Evolutionary conservation across 257 asterid species (phyloP).

Genomic region (Avicennia marina): DNA sequence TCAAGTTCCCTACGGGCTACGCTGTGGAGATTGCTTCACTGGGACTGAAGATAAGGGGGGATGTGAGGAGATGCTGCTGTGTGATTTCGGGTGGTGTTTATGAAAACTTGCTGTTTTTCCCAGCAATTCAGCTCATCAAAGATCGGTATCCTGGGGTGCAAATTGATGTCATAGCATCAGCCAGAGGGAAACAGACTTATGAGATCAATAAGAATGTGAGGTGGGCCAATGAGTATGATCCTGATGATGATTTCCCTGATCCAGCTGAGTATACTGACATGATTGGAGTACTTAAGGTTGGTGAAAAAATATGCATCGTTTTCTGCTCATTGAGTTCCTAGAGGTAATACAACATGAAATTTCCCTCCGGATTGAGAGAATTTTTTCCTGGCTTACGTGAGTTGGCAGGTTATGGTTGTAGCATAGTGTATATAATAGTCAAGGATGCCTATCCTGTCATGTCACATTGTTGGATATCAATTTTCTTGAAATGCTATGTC

Average conservation of each 20-base stretch:
- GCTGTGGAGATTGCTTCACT: conserved; percentile 70
- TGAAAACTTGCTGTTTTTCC: conserved; percentile 71
- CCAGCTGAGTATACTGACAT: conserved; percentile 71
- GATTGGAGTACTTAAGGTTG: conserved; percentile 74
- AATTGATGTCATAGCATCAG: conserved; percentile 53
- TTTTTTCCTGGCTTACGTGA: no score
- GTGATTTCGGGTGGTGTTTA: conserved; percentile 79
- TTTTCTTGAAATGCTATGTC: no score
- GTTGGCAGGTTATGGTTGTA: no score
- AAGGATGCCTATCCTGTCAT: no score
- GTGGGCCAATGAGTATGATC: conserved; percentile 62
- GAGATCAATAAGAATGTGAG: conserved; percentile 88
- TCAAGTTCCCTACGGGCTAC: conserved; percentile 75
- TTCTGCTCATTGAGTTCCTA: neutral
- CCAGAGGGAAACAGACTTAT: conserved; percentile 68
- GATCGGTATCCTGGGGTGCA: conserved; percentile 90
- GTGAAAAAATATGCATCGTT: neutral
- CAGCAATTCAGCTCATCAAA: conserved; percentile 75
- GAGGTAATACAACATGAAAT: neutral
- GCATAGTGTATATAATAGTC: no score
- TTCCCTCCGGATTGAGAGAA: no score
- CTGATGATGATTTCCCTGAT: conserved; percentile 66
- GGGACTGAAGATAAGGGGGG: conserved; percentile 68
- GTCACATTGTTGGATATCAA: no score
- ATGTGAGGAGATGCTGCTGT: conserved; percentile 84